Conservation (phyloP, 2,329 filamentous ascomycete species). For the Xylaria hypoxylon region DNA sequence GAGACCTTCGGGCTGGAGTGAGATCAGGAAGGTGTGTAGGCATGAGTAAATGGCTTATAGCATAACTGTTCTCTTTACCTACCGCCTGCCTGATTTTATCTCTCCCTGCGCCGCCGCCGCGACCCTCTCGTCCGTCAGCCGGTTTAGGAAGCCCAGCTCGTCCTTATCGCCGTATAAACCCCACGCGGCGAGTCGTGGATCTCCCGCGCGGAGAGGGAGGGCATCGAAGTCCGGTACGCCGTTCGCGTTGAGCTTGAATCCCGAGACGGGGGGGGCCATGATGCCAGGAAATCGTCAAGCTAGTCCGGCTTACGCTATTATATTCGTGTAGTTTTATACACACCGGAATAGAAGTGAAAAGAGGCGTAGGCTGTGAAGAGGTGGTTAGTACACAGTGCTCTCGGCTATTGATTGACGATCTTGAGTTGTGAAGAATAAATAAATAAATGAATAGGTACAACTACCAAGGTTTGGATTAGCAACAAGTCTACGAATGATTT, state of each 20-base stretch:
- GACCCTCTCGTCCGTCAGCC: slow-evolving; percentile 67
- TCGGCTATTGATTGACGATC: too few species aligned
- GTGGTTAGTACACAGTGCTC: not conserved
- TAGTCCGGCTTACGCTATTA: not conserved
- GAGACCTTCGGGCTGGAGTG: too few species aligned
- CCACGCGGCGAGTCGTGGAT: slow-evolving; percentile 60
- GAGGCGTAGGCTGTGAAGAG: not conserved
- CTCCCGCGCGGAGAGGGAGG: slow-evolving; percentile 59
- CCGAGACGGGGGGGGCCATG: slow-evolving; percentile 46
- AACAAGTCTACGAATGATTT: too few species aligned
- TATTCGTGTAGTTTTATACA: not conserved
- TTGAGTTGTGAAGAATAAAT: too few species aligned
- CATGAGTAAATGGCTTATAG: not conserved
- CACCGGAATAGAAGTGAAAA: not conserved
- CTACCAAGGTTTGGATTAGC: too few species aligned
- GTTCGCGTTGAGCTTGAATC: slow-evolving; percentile 54
- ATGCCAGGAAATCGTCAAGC: not conserved
- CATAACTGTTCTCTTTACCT: slow-evolving; percentile 23
- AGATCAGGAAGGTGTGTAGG: too few species aligned
- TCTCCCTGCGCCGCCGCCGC: slow-evolving; percentile 61
- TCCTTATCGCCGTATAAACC: slow-evolving; percentile 67
- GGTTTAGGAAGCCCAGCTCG: slow-evolving; percentile 70
- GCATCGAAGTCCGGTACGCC: slow-evolving; percentile 61
- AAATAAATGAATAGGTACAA: too few species aligned
- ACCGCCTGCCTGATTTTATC: slow-evolving; percentile 66